These are phyloP conservation scores for Fusarium sacchari DNA, from an alignment of 2,329 filamentous ascomycete species.

Conservation along the genomic window DNA sequence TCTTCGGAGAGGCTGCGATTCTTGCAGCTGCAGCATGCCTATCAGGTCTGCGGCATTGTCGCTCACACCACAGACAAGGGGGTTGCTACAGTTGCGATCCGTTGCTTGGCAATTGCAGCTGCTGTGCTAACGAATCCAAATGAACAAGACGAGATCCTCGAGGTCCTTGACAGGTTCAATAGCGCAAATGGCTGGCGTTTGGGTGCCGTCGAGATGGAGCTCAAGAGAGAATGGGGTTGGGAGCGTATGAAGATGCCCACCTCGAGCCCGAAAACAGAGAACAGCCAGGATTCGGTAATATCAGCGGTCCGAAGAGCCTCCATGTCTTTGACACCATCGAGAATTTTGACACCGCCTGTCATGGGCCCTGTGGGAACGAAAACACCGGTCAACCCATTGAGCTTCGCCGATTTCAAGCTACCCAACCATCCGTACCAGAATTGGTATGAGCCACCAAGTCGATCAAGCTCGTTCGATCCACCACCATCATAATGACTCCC, in stretches of 20 bases:
- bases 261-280: constrained; percentile 6
- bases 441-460: constrained; percentile 79
- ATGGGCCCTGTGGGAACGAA: constrained; percentile 44
- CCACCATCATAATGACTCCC: constrained; percentile 9
- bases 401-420: constrained; percentile 79
- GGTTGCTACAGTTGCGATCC: constrained; percentile 80
- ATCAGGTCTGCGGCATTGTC: constrained; percentile 88
- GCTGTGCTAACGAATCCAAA: constrained; percentile 73
- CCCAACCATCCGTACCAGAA: constrained; percentile 85
- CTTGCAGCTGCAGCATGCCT: constrained; percentile 78
- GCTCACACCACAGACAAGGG: constrained; percentile 85
- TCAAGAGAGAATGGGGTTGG: constrained; percentile 85
- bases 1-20: constrained; percentile 73
- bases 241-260: constrained; percentile 24
- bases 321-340: constrained; percentile 21
- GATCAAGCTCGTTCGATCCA: constrained; percentile 32
- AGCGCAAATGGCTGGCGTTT: constrained; percentile 83
- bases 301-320: constrained; percentile 8
- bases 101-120: constrained; percentile 81
- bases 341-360: constrained; percentile 42
- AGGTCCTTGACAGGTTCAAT: constrained; percentile 79
- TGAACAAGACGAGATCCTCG: constrained; percentile 84
- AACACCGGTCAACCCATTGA: constrained; percentile 72
- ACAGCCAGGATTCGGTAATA: constrained; percentile 13
- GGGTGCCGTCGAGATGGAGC: constrained; percentile 74